Conservation (phyloP, 2,329 filamentous ascomycete species). For the Paraconiothyrium brasiliense region DNA sequence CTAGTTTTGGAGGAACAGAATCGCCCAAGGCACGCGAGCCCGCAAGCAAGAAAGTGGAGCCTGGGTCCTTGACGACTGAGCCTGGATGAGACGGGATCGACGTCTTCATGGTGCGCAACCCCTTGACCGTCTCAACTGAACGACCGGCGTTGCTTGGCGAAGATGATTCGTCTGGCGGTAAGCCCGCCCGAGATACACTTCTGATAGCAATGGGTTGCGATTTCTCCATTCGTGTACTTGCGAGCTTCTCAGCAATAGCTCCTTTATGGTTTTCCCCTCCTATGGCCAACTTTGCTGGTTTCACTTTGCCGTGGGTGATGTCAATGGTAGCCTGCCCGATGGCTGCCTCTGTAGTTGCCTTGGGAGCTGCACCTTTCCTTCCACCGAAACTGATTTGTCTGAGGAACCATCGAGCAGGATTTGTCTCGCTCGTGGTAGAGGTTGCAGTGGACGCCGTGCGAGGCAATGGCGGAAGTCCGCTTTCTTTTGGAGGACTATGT, state of each 20-base stretch:
- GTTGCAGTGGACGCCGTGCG: slow-evolving; percentile 11
- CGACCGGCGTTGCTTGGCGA: slow-evolving; percentile 37
- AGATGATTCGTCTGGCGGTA: slow-evolving; percentile 34
- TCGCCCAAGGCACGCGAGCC: slow-evolving; percentile 46
- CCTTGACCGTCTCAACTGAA: slow-evolving; percentile 47
- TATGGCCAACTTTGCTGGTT: slow-evolving; percentile 44
- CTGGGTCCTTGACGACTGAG: slow-evolving; percentile 46
- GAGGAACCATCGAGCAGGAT: slow-evolving; percentile 45
- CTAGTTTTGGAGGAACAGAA: slow-evolving; percentile 42
- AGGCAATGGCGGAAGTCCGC: slow-evolving; percentile 27
- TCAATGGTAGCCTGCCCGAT: slow-evolving; percentile 34
- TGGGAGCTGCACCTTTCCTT: slow-evolving; percentile 35
- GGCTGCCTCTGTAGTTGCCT: slow-evolving; percentile 41
- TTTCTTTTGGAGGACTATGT: slow-evolving; percentile 40
- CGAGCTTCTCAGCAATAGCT: slow-evolving; percentile 47
- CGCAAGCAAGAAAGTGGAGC: slow-evolving; percentile 50
- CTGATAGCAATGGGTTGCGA: slow-evolving; percentile 52
- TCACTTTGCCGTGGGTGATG: slow-evolving; percentile 43
- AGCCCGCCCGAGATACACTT: slow-evolving; percentile 36
- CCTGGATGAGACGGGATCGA: slow-evolving; percentile 39
- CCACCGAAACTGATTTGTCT: slow-evolving; percentile 53
- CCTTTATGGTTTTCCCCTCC: slow-evolving; percentile 50
- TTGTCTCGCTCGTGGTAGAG: slow-evolving; percentile 24
- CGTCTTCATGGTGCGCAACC: slow-evolving; percentile 26
- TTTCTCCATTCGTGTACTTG: slow-evolving; percentile 45